Percentiles rank a stretch among this genome's conserved stretches.
These are phyloP conservation scores for Taiwanofungus camphoratus DNA, from an alignment of 1,284 basidiomycete genomes.

Conservation along the genomic window DNA sequence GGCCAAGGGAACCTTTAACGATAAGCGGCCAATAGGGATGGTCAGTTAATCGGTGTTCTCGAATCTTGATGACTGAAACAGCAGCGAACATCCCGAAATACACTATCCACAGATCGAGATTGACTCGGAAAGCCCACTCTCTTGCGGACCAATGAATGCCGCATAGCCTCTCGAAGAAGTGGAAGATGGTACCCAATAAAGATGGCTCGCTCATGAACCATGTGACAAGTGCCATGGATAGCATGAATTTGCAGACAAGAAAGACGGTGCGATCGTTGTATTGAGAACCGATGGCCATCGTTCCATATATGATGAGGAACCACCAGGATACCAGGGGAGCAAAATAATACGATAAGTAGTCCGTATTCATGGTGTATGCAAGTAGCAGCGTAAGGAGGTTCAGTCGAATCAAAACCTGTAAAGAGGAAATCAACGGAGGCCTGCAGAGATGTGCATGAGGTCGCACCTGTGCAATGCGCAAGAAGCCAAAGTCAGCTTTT, in stretches of 20 bases:
- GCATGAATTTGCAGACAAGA: slow-evolving; percentile 63
- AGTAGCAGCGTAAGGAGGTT: slow-evolving; percentile 80
- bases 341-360: slow-evolving; percentile 88
- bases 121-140: slow-evolving; percentile 86
- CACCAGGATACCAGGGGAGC: slow-evolving; percentile 77
- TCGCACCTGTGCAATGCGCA: slow-evolving; percentile 62
- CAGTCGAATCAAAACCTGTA: slow-evolving; percentile 71
- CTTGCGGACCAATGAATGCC: slow-evolving; percentile 76
- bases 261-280: slow-evolving; percentile 70
- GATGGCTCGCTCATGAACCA: slow-evolving; percentile 62
- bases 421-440: background rate
- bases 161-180: slow-evolving; percentile 57
- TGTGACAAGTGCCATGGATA: slow-evolving; percentile 59
- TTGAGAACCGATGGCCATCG: slow-evolving; percentile 65
- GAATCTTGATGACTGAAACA: slow-evolving; percentile 68
- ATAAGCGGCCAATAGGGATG: slow-evolving; percentile 58
- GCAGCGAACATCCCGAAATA: slow-evolving; percentile 82
- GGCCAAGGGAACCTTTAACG: slow-evolving; percentile 41
- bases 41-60: slow-evolving; percentile 68
- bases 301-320: slow-evolving; percentile 82
- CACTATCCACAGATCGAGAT: slow-evolving; percentile 83
- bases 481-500: slow-evolving; percentile 80
- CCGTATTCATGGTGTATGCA: slow-evolving; percentile 85
- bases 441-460: background rate
- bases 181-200: slow-evolving; percentile 62